These are phyloP conservation scores for Hibiscus trionum DNA, from an alignment of 345 rosid species.

Conservation along the genomic window DNA sequence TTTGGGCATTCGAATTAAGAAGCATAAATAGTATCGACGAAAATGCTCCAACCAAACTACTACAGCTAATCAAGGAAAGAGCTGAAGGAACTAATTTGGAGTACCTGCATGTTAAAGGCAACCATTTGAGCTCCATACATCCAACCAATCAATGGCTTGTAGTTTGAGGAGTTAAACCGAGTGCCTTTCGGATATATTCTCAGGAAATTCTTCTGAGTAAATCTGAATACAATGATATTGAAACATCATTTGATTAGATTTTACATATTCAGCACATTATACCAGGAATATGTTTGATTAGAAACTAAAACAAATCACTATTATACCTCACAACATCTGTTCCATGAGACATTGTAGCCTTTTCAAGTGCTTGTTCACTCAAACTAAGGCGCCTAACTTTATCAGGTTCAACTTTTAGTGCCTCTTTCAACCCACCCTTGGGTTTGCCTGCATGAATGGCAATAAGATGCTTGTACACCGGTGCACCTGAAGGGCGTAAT, in stretches of 20 bases:
- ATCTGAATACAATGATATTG: slow-evolving; percentile 14
- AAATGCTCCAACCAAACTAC: neutral
- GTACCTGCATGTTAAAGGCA: slow-evolving; percentile 97
- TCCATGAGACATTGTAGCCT: slow-evolving; percentile 43
- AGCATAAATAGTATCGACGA: neutral
- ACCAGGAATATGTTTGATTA: neutral
- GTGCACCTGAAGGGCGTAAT: neutral
- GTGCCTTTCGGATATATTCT: slow-evolving; percentile 54
- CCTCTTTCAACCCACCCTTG: slow-evolving; percentile 39
- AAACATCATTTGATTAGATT: neutral
- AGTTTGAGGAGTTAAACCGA: slow-evolving; percentile 52
- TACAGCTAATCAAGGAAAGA: no score
- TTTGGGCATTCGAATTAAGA: neutral
- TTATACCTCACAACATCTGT: slow-evolving; percentile 52
- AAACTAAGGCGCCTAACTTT: slow-evolving; percentile 56
- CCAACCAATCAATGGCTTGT: slow-evolving; percentile 72
- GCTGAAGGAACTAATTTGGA: no score
- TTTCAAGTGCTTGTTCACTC: slow-evolving; percentile 61
- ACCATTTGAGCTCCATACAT: slow-evolving; percentile 98
- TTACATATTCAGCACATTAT: neutral
- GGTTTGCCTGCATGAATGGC: slow-evolving; percentile 55
- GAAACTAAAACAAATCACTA: slow-evolving; percentile 7
- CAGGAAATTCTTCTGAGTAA: slow-evolving; percentile 42
- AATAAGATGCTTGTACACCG: slow-evolving; percentile 43
- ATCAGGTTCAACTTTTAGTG: slow-evolving; percentile 37